Evolutionary conservation across 163 green algal genomes (phyloP).

Genomic region (Trebouxiophyceae sp.): DNA sequence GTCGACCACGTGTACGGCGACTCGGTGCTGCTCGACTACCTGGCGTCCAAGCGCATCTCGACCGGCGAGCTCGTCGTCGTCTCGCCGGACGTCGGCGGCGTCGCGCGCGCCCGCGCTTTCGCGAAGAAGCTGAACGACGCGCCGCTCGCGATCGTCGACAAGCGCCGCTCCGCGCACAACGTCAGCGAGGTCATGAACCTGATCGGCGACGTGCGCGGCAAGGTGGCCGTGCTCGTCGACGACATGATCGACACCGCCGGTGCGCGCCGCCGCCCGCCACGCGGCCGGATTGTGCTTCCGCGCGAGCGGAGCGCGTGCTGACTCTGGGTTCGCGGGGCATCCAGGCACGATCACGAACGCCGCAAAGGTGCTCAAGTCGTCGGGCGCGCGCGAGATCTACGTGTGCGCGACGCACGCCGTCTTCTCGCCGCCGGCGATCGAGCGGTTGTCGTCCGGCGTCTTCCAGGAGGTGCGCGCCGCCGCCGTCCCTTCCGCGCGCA

Average conservation of each 20-base stretch:
- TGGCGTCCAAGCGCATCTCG: conserved; percentile 93
- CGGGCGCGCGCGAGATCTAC: conserved; percentile 89
- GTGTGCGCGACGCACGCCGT: conserved; percentile 96
- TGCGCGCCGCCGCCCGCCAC: conserved; percentile 3
- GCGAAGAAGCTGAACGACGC: conserved; percentile 89
- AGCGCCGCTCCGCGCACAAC: conserved; percentile 92
- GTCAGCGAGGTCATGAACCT: conserved; percentile 99
- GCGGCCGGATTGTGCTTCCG: too few relatives aligned
- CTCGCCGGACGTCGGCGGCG: conserved; percentile 95
- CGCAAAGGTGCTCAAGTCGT: conserved; percentile 70
- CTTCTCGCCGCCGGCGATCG: conserved; percentile 88
- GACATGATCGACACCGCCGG: conserved; percentile 99
- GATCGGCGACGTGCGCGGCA: conserved; percentile 96
- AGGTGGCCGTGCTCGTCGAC: conserved; percentile 98
- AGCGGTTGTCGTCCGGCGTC: conserved; percentile 81
- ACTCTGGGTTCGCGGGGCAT: too few relatives aligned
- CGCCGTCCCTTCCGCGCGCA: too few relatives aligned
- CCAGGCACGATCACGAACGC: conserved; percentile 95
- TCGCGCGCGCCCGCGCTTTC: conserved; percentile 92
- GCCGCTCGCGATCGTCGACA: conserved; percentile 92
- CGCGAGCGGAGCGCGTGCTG: neutral
- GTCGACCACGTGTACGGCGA: conserved; percentile 99
- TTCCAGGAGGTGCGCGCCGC: conserved; percentile 56
- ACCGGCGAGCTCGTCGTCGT: conserved; percentile 95
- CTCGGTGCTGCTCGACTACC: conserved; percentile 94